Evolutionary conservation across 805 yeast species (phyloP).

Genomic region (Kregervanrija delftensis): DNA sequence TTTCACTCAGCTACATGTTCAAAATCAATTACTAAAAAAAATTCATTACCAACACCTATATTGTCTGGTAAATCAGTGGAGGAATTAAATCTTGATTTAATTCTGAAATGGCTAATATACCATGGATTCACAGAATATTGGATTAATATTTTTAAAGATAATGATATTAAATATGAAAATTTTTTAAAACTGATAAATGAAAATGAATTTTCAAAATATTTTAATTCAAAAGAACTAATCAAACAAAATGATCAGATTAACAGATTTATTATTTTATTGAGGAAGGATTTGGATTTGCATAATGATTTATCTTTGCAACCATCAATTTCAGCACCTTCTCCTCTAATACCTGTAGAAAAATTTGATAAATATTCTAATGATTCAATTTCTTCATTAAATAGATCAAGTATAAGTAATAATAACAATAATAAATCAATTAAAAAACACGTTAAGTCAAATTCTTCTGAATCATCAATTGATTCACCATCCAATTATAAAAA

Average conservation of each 20-base stretch:
- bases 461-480: constrained; percentile 44
- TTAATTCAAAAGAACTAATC: constrained; percentile 44
- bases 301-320: too few relatives aligned
- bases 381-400: neutral
- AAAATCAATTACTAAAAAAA: neutral
- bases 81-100: neutral
- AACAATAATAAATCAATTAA: constrained; percentile 28
- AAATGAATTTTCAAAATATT: constrained; percentile 31
- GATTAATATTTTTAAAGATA: constrained; percentile 55
- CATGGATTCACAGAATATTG: constrained; percentile 66
- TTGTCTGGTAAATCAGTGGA: too few relatives aligned
- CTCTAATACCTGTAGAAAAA: constrained; percentile 32
- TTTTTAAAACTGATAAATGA: constrained; percentile 66
- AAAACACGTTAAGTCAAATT: constrained; percentile 57
- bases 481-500: constrained; percentile 6
- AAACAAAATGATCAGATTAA: constrained; percentile 23
- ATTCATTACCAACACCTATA: neutral
- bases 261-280: constrained; percentile 46
- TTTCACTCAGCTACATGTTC: neutral
- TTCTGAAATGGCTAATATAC: constrained; percentile 1
- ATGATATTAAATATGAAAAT: constrained; percentile 52
- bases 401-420: constrained; percentile 1
- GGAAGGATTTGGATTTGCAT: constrained; percentile 31
- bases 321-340: constrained; percentile 20
- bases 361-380: constrained; percentile 18